These are phyloP conservation scores for Chytridium lagenaria DNA, from an alignment of 371 early-diverging fungal genomes.

Conservation along the genomic window DNA sequence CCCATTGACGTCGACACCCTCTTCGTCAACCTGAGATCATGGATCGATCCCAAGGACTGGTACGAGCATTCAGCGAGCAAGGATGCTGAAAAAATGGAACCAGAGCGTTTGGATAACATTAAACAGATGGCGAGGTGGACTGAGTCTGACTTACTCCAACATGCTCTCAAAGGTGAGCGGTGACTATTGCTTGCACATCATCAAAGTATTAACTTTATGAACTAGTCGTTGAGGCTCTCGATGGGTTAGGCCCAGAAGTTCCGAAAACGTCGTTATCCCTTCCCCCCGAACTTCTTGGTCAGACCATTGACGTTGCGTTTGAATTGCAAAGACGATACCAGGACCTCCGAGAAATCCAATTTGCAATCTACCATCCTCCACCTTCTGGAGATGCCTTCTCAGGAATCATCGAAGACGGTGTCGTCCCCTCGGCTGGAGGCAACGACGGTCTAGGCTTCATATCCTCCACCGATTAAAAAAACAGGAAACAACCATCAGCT, in stretches of 20 bases:
- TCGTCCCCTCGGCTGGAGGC: no score
- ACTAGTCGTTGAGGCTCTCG: no score
- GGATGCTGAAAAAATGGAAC: neutral
- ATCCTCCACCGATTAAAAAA: no score
- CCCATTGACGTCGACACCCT: neutral
- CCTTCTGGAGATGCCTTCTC: no score
- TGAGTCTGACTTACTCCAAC: neutral
- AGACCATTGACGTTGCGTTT: neutral
- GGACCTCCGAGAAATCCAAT: neutral
- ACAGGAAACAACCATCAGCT: no score
- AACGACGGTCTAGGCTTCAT: no score
- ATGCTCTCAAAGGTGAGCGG: neutral
- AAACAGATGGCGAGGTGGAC: neutral
- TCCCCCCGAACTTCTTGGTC: constrained; percentile 1
- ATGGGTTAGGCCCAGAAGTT: no score
- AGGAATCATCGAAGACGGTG: no score
- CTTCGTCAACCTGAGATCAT: constrained; percentile 1
- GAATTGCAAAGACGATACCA: neutral
- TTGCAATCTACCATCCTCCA: constrained; percentile 4
- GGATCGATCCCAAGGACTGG: constrained; percentile 7
- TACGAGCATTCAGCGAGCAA: constrained; percentile 1
- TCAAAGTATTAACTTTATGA: neutral
- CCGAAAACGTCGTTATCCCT: no score
- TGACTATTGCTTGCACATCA: neutral
- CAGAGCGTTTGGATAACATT: neutral